Evolutionary conservation across 345 rosid genomes (phyloP).

Genomic region (sweet orange (Citrus sinensis)): DVS_A1.0 CM039164.1:27447001-27447500

Average conservation of each 20-base stretch:
- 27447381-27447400: conserved; percentile 91
- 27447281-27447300: conserved; percentile 89
- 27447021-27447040: conserved; percentile 93
- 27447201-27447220: conserved; percentile 80
- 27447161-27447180: conserved; percentile 74
- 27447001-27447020: conserved; percentile 80
- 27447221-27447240: conserved; percentile 79
- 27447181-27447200: conserved; percentile 85
- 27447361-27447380: conserved; percentile 63
- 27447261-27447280: conserved; percentile 87
- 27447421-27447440: conserved; percentile 77
- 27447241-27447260: conserved; percentile 88
- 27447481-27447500: conserved; percentile 69
- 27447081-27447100: conserved; percentile 35
- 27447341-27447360: conserved; percentile 48
- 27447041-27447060: conserved; percentile 88
- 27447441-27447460: conserved; percentile 88
- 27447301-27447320: conserved; percentile 96
- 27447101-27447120: conserved; percentile 64
- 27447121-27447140: conserved; percentile 72
- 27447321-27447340: conserved; percentile 71
- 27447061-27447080: conserved; percentile 52
- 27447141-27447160: conserved; percentile 79
- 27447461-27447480: conserved; percentile 58
- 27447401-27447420: conserved; percentile 79